Conservation (phyloP, 2,329 filamentous ascomycete species). For the Colletotrichum falcatum region DNA sequence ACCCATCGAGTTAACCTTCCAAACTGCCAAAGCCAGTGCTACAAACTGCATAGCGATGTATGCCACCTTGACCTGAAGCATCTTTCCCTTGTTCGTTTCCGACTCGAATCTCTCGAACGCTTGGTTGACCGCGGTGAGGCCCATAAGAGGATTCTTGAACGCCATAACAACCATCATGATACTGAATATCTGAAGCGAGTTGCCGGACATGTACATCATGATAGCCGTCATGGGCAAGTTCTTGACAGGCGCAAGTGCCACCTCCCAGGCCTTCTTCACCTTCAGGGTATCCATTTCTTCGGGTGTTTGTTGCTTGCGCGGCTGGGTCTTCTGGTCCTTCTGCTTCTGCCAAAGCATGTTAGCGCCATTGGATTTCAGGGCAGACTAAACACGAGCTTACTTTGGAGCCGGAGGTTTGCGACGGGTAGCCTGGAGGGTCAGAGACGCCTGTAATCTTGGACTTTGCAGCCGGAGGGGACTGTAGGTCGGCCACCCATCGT, state of each 20-base stretch:
- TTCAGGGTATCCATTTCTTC: conserved; percentile 96
- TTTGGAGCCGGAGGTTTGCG: conserved; percentile 67
- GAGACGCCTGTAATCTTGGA: conserved; percentile 76
- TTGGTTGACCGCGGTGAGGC: conserved; percentile 82
- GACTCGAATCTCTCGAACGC: conserved; percentile 95
- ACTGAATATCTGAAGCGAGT: conserved; percentile 97
- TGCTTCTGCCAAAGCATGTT: conserved; percentile 56
- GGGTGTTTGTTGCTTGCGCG: conserved; percentile 75
- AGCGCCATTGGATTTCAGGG: background rate
- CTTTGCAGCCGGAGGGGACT: conserved; percentile 74
- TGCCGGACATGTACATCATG: conserved; percentile 99
- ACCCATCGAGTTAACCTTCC: conserved; percentile 98
- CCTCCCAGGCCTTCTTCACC: conserved; percentile 98
- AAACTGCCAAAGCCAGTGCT: conserved; percentile 86
- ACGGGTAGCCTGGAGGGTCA: conserved; percentile 88
- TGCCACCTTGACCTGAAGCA: conserved; percentile 86
- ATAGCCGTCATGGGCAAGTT: conserved; percentile 97
- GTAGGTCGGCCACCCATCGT: conserved; percentile 86
- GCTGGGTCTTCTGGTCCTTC: conserved; percentile 61
- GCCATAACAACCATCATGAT: conserved; percentile 99
- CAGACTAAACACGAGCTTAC: conserved; percentile 50
- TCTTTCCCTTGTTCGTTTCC: conserved; percentile 76
- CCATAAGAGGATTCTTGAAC: conserved; percentile 95
- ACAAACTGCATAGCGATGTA: conserved; percentile 90
- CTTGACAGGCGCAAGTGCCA: conserved; percentile 93